Evolutionary conservation across 495 filamentous ascomycete species (phyloP), one percentile per base, ranked within the genome.

Genomic region (Sporormia fimetaria): DNA sequence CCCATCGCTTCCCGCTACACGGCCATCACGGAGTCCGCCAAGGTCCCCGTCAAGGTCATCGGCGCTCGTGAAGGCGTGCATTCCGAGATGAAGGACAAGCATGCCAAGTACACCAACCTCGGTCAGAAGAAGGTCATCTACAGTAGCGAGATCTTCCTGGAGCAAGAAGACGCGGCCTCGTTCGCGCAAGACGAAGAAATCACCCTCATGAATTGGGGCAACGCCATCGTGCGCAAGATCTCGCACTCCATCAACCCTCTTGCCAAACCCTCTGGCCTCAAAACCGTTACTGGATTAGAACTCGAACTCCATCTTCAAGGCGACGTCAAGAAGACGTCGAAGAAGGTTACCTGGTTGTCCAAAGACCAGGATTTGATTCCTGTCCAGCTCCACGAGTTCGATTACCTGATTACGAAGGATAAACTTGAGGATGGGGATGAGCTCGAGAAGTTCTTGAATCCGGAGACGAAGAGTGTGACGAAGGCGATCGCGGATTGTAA

Each of bases 131-230:
- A 83, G 60, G 83, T 93, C 3, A 69, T 71, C 8, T 90, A 76
- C 57, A 80, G 77, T 51, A 63, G 68, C 34, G 67, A 73, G 17
- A 67, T 94, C 44, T 59, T 90, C 21, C 63, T 95, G 30, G 87
- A 94, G 56, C 87, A 94, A 62, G 81, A 70, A 30, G 87, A 95
- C 51, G 87, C 80, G 44, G 74, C 80, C 60, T 69, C 66, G 33
- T 90, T 94, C 66, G 77, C 73, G 50, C 72, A 81, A 42, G 78
- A 81, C 50, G 87, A 95, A 65, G 87, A 94, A 59, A 83, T 95
- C 51, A 95, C 87, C 0, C 68, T 94, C 18, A 95, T 94, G 87
- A 79, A 76, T 56, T 94, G 87, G 87, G 87, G 87, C 50, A 94
- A 95, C 47, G 87, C 84, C 21, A 74, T 90, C 42, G 79, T 94